Evolutionary conservation across 129 eudicot species (phyloP), one percentile per base, ranked within the genome.

Genomic region (Calendula officinalis): DNA sequence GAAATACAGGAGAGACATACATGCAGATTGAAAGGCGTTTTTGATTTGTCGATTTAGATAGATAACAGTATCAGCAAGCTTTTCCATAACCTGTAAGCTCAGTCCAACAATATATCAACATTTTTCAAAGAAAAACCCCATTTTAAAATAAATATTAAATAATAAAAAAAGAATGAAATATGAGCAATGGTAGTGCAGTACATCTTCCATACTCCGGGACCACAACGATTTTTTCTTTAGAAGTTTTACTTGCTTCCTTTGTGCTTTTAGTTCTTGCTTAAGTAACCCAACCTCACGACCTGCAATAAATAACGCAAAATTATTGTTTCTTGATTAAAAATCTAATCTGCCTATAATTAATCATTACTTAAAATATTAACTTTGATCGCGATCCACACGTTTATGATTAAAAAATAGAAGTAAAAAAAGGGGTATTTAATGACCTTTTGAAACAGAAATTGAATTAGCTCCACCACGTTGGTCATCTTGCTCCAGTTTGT

Each of bases 141-240:
- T 30, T 15, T 56, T 2, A 69, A 69, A 76, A 48, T n/a, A 68
- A 57, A 61, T 3, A 35, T 13, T 56, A 49, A 53, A 47, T 37
- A 11, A 48, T 2, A 38, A 10, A 39, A 33, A 70, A 59, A 15
- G 60, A 64, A 45, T 17, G 22, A 64, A 11, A 42, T 35, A 41
- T 14, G 17, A 40, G 72, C 27, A 59, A 54, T 14, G 13, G 30
- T 0, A 22, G 30, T 22, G 30, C 2, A 2, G 54, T 86, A 90
- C 97, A 88, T 90, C 97, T 83, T 90, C 97, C 89, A 90, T 81
- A 73, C 83, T 86, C 75, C 81, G 81, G 69, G 83, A 81, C 95
- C 97, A 90, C 12, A 90, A 81, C 1, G 97, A 90, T 65, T 87
- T 90, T 74, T 90, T 90, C 81, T 90, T 81, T 15, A 90, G 46